Percentiles rank a stretch among this genome's conserved stretches.
These are phyloP conservation scores for Gymnopilus junonius DNA, from an alignment of 768 basidiomycete genomes.

Conservation along the genomic window DNA sequence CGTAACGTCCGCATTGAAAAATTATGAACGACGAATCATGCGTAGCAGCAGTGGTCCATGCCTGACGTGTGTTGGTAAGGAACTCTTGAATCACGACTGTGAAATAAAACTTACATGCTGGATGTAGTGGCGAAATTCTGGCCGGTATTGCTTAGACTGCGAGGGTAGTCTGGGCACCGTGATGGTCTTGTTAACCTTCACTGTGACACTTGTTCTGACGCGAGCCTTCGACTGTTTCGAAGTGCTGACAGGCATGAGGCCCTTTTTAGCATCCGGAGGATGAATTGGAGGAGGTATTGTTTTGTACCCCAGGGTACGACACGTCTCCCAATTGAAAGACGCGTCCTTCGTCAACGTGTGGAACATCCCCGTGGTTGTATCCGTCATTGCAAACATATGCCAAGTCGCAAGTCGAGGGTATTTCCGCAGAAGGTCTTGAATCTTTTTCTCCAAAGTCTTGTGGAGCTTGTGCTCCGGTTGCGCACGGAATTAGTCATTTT, in stretches of 20 bases:
- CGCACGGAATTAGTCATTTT: no score
- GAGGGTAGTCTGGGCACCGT: neutral
- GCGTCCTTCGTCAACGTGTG: neutral
- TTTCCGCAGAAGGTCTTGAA: neutral
- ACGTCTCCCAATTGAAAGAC: neutral
- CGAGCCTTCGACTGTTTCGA: neutral
- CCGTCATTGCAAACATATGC: conserved; percentile 5
- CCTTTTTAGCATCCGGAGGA: neutral
- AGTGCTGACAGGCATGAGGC: neutral
- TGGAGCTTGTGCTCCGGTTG: no score
- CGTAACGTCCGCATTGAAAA: no score
- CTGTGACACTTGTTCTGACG: neutral
- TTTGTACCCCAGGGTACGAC: neutral
- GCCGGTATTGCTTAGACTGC: neutral
- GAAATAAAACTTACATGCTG: conserved; percentile 1
- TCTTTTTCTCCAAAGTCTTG: neutral
- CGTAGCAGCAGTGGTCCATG: conserved; percentile 1
- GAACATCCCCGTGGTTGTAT: neutral
- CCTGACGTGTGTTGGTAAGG: neutral
- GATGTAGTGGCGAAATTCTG: neutral
- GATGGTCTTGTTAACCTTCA: neutral
- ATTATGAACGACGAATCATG: conserved; percentile 8
- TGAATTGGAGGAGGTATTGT: neutral
- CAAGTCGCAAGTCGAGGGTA: neutral
- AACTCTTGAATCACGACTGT: no score